These are phyloP conservation scores for Ganoderma meredithae DNA, from an alignment of 1,284 basidiomycete genomes.

Conservation along the genomic window DNA sequence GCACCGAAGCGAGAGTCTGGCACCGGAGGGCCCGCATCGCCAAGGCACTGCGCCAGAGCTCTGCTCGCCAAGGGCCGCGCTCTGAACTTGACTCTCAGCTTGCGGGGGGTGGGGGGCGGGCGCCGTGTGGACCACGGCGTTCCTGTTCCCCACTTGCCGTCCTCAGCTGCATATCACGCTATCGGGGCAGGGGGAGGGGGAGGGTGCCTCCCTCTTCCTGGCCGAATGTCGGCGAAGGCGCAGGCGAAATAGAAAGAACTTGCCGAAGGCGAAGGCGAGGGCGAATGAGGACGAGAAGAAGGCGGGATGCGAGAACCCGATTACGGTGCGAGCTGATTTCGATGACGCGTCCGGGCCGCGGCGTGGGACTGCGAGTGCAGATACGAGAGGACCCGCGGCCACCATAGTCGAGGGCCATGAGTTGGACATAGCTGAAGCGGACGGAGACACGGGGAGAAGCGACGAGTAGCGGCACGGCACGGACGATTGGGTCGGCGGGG, in stretches of 20 bases:
- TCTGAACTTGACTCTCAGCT: background rate
- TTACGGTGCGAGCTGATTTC: background rate
- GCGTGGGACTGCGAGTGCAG: background rate
- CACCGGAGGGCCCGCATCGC: slow-evolving; percentile 7
- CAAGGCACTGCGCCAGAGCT: background rate
- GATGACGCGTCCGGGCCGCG: slow-evolving; percentile 1
- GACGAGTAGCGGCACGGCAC: slow-evolving; percentile 11
- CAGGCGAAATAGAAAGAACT: background rate
- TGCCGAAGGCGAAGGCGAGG: background rate
- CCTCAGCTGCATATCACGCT: background rate
- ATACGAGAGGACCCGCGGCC: background rate
- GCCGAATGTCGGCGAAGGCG: background rate
- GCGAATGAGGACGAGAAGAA: background rate
- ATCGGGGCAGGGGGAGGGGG: no score
- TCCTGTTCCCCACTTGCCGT: slow-evolving; percentile 3
- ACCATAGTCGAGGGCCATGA: background rate
- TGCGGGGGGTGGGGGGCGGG: background rate
- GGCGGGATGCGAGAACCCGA: background rate
- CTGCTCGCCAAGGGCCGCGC: background rate
- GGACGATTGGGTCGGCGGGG: slow-evolving; percentile 8
- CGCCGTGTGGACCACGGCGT: background rate
- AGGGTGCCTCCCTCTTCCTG: background rate
- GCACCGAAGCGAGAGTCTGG: slow-evolving; percentile 8
- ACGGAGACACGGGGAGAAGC: background rate
- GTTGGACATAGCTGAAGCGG: background rate